Base-by-base conservation (phyloP, 768 basidiomycete genomes). In the Pilatotrama ljubarskyi region DNA sequence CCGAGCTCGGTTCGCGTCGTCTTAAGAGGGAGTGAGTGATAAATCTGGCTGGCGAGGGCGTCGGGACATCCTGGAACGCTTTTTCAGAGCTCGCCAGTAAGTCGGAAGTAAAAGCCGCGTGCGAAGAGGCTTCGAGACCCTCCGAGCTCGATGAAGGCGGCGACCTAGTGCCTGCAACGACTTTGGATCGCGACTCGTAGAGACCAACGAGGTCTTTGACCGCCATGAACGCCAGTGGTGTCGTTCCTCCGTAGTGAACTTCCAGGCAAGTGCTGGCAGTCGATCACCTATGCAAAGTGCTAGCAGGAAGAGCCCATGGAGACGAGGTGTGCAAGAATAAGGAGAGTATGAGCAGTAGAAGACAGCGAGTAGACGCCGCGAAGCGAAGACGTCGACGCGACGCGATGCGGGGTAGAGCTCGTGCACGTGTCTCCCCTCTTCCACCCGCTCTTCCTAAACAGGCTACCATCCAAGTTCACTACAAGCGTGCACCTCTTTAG, bases 201-300 rank as follows among this genome's bases (percentile, higher is more conserved):
- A 62, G 51, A 10, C 63, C 65, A 36, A 73, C 70, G 37, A 75
- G 50, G 24, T 69, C 69, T 55, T 71, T 68, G 56, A 75, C 73
- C 2, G 71, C 56, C 72, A 75, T 75, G 29, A 10, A 4, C 18
- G 13, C 37, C 51, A 1, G 32, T 8, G 50, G 29, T 10, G 29
- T 4, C 10, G 29, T 10, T 32, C 29, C 29, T 32, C n/a, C n/a
- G n/a, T n/a, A n/a, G n/a, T n/a, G n/a, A n/a, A n/a, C n/a, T n/a
- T n/a, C n/a, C n/a, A n/a, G n/a, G n/a, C n/a, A n/a, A n/a, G n/a
- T n/a, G n/a, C n/a, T n/a, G n/a, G n/a, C n/a, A n/a, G n/a, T n/a
- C n/a, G n/a, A n/a, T n/a, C n/a, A n/a, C n/a, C n/a, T n/a, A n/a
- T n/a, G n/a, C n/a, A n/a, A n/a, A n/a, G n/a, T n/a, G 4, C 38